These are phyloP conservation scores for Phaseolus lunatus DNA, from an alignment of 306 rosid species.

Conservation along the genomic window DNA sequence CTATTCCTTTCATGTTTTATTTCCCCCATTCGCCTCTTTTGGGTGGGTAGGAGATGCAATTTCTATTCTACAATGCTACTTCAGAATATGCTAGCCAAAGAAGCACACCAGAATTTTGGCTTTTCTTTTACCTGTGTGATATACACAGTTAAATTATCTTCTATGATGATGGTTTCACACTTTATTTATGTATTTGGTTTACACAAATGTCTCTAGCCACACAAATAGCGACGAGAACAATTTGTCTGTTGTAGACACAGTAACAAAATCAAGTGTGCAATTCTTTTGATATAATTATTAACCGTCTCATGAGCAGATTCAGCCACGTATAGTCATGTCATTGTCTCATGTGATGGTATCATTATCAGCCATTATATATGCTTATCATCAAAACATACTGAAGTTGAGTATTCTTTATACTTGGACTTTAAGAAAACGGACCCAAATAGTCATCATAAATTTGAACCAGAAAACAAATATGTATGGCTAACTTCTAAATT, in stretches of 20 bases:
- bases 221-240: neutral
- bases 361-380: neutral
- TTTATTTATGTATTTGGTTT: neutral
- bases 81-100: neutral
- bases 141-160: neutral
- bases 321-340: neutral
- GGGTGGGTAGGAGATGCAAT: conserved; percentile 8
- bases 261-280: neutral
- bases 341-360: neutral
- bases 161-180: neutral
- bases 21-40: neutral
- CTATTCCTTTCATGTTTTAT: neutral
- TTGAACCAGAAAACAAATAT: no score
- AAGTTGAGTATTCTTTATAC: neutral
- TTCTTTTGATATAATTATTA: neutral
- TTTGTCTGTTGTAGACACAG: neutral
- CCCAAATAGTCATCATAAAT: no score
- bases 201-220: neutral
- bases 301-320: neutral
- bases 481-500: no score
- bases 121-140: neutral
- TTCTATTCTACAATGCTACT: conserved; percentile 11
- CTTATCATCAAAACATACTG: neutral
- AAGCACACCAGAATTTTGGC: neutral
- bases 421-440: neutral